These are phyloP conservation scores for Hammondia hammondi DNA, from an alignment of 169 alveolate species.

Conservation along the genomic window DNA sequence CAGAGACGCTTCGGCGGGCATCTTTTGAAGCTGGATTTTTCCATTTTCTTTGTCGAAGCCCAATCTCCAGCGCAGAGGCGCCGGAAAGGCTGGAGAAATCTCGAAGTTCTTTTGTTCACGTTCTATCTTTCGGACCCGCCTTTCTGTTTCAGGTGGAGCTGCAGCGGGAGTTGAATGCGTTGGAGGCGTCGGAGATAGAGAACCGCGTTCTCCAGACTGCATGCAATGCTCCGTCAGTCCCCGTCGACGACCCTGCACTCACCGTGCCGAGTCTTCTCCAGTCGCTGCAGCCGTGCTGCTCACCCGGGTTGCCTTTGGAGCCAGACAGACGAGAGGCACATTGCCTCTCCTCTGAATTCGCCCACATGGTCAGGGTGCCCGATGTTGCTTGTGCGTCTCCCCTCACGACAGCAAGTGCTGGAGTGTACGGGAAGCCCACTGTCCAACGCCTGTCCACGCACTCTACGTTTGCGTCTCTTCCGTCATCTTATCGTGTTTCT, in stretches of 20 bases:
- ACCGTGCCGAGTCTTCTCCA: not conserved
- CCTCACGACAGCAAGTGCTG: not conserved
- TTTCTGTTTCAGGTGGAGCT: slow-evolving; percentile 34
- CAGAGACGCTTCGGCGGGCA: too few relatives aligned
- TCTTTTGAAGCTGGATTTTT: too few relatives aligned
- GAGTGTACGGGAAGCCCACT: not conserved
- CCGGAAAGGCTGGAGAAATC: too few relatives aligned
- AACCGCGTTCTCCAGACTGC: not conserved
- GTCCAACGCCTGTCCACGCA: not conserved
- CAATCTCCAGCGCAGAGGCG: too few relatives aligned
- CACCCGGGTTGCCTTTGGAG: not conserved
- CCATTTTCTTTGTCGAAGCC: too few relatives aligned
- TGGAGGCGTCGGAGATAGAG: slow-evolving; percentile 34
- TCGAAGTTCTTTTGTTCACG: too few relatives aligned
- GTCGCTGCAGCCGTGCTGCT: not conserved
- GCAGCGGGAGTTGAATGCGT: slow-evolving; percentile 4
- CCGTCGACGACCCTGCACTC: not conserved
- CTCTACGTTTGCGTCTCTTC: not conserved
- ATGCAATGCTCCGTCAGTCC: slow-evolving; percentile 17
- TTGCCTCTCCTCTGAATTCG: not conserved
- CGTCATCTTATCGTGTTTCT: not conserved
- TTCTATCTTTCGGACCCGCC: too few relatives aligned
- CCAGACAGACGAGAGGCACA: not conserved
- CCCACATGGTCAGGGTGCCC: not conserved
- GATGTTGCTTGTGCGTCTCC: not conserved